These are phyloP conservation scores for Nemophila menziesii DNA, from an alignment of 257 asterid species.

Conservation along the genomic window DNA sequence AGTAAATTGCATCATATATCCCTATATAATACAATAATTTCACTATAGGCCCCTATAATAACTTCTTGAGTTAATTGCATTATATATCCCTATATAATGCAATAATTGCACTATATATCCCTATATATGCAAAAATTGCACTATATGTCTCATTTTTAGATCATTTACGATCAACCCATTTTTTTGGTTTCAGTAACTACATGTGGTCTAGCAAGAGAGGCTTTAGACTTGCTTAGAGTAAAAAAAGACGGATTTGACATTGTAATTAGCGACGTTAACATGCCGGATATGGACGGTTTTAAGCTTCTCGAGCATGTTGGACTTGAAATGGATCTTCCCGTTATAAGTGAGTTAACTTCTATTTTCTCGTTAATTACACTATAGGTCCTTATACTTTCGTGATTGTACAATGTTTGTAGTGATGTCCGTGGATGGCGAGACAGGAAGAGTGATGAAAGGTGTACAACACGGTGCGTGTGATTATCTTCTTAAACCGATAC, in stretches of 20 bases:
- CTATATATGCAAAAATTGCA: too few species aligned
- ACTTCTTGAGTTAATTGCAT: too few species aligned
- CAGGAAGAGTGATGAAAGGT: constrained; percentile 74
- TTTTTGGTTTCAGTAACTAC: constrained; percentile 57
- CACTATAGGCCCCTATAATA: too few species aligned
- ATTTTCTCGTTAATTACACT: not conserved
- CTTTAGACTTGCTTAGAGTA: constrained; percentile 67
- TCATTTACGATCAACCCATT: not conserved
- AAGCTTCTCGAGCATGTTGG: constrained; percentile 92
- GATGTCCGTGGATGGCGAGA: constrained; percentile 77
- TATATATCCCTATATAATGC: too few species aligned
- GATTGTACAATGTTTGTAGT: constrained; percentile 21
- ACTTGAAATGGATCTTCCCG: constrained; percentile 95
- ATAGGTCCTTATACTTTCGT: not conserved
- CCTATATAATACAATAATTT: too few species aligned
- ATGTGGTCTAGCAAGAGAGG: constrained; percentile 71
- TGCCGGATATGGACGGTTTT: constrained; percentile 99
- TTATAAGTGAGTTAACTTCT: constrained; percentile 51
- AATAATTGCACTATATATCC: too few species aligned
- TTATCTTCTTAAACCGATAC: constrained; percentile 69
- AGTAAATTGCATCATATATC: too few species aligned
- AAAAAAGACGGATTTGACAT: constrained; percentile 76
- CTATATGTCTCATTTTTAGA: too few species aligned
- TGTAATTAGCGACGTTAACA: constrained; percentile 88
- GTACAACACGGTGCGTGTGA: constrained; percentile 79